Conservation (phyloP, 768 basidiomycete genomes). For the Chlorophyllum brunneum region DNA sequence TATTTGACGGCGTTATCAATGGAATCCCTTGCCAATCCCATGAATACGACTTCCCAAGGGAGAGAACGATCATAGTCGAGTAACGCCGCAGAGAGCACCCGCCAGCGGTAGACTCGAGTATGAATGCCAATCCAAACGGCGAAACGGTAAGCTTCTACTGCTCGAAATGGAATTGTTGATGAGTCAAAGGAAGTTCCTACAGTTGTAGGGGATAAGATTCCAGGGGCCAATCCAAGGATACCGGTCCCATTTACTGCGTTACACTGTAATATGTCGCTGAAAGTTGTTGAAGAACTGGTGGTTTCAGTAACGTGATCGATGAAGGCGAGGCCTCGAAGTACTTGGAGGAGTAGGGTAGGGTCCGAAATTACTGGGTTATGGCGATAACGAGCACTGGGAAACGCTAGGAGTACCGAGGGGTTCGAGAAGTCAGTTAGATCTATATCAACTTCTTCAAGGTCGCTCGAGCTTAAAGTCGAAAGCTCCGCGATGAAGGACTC, state of each 20-base stretch:
- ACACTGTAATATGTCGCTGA: slow-evolving; percentile 25
- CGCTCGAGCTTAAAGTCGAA: slow-evolving; percentile 34
- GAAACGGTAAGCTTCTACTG: slow-evolving; percentile 46
- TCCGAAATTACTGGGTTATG: slow-evolving; percentile 49
- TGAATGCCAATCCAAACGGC: slow-evolving; percentile 52
- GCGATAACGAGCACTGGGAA: slow-evolving; percentile 29
- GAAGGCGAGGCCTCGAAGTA: slow-evolving; percentile 48
- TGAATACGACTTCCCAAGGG: slow-evolving; percentile 45
- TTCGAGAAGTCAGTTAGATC: slow-evolving; percentile 40
- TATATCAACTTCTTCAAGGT: slow-evolving; percentile 33
- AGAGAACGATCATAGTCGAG: slow-evolving; percentile 18
- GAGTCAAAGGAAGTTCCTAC: slow-evolving; percentile 38
- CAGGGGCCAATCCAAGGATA: slow-evolving; percentile 53
- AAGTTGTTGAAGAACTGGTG: slow-evolving; percentile 16
- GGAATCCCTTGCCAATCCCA: slow-evolving; percentile 22
- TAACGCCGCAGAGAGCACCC: background rate
- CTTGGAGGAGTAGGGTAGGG: slow-evolving; percentile 48
- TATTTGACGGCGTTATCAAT: slow-evolving; percentile 19
- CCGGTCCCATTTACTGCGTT: slow-evolving; percentile 34
- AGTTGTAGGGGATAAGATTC: slow-evolving; percentile 50
- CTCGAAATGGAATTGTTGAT: slow-evolving; percentile 37
- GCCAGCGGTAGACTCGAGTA: slow-evolving; percentile 29
- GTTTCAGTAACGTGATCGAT: slow-evolving; percentile 21
- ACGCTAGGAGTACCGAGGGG: slow-evolving; percentile 33
- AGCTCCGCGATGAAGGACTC: slow-evolving; percentile 49